Evolutionary conservation across 2,329 filamentous ascomycete genomes (phyloP), one percentile per base, ranked within the genome.

Genomic region (Diaporthe humulicola): DNA sequence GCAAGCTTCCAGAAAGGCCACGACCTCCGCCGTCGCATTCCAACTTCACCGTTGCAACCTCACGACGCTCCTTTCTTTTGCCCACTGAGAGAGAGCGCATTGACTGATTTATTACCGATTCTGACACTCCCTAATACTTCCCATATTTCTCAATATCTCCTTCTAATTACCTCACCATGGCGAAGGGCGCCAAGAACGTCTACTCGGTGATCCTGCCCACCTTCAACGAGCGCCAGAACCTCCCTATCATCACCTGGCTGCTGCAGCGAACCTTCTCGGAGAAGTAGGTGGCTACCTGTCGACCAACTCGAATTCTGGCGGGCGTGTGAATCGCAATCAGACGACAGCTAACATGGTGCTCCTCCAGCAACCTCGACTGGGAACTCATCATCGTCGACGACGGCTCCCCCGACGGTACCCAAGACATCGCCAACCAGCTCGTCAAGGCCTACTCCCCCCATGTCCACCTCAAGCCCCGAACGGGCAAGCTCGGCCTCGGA

Each of bases 381-480:
- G 96, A 99, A 88, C 90, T 99, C 83, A 93, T 99, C 84, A 97
- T 99, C 84, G 94, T 99, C 84, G 97, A 99, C 90, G 97, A 99
- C 85, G 97, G 94, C 86, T 98, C 95, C 74, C 97, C 97, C 78
- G 97, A 99, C 85, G 95, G 96, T 82, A 99, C 97, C 71, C 94
- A 98, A 85, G 92, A 94, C 77, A 91, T 99, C 80, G 97, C 96
- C 77, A 89, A 93, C 82, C 96, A 99, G 85, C 94, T 99, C 78
- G 93, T 96, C 83, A 93, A 94, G 83, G 93, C 93, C 81, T 99
- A 97, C 90, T 83, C 91, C 40, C 88, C 93, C 60, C 94, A 93
- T 85, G 93, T 99, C 82, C 82, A 94, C 79, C 93, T 99, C 78
- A 94, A 97, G 86, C 91, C 95, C 33, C 96, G 97, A 81, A 90